phyloP scores from a whole-genome alignment of 2,329 filamentous ascomycete genomes.

The Diaporthe helianthi region DNA sequence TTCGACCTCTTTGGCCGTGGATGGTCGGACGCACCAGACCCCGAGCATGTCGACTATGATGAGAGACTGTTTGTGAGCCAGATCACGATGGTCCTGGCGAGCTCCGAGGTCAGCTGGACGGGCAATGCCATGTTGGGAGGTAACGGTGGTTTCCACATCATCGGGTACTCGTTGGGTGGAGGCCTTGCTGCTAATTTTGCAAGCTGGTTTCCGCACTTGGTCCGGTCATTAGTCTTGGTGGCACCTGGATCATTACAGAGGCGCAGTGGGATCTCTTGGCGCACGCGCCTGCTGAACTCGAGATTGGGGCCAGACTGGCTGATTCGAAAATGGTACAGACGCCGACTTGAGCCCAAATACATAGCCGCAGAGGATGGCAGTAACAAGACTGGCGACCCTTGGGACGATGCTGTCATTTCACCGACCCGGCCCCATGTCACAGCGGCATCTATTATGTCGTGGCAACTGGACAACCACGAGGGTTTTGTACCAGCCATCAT shows the following conservation, averaged over 20 bases:
- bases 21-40: conserved; percentile 69
- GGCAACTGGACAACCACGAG: conserved; percentile 71
- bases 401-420: conserved; percentile 59
- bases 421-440: conserved; percentile 58
- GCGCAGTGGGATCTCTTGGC: conserved; percentile 43
- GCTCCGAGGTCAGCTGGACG: conserved; percentile 74
- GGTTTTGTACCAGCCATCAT: conserved; percentile 77
- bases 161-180: conserved; percentile 85
- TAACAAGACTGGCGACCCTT: conserved; percentile 46
- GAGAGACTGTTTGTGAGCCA: conserved; percentile 76
- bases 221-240: conserved; percentile 76
- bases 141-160: conserved; percentile 62
- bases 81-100: conserved; percentile 73
- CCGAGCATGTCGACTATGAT: conserved; percentile 73
- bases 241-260: conserved; percentile 78
- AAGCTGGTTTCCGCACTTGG: conserved; percentile 72
- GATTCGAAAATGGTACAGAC: conserved; percentile 62
- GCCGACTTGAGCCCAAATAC: conserved; percentile 54
- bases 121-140: conserved; percentile 43
- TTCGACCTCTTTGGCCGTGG: conserved; percentile 78
- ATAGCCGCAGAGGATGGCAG: conserved; percentile 46
- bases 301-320: conserved; percentile 60
- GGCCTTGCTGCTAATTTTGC: conserved; percentile 79
- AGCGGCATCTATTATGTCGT: conserved; percentile 68
- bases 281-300: conserved; percentile 69